Conservation (phyloP, 768 basidiomycete genomes). For the Udeniomyces megalosporus region DNA sequence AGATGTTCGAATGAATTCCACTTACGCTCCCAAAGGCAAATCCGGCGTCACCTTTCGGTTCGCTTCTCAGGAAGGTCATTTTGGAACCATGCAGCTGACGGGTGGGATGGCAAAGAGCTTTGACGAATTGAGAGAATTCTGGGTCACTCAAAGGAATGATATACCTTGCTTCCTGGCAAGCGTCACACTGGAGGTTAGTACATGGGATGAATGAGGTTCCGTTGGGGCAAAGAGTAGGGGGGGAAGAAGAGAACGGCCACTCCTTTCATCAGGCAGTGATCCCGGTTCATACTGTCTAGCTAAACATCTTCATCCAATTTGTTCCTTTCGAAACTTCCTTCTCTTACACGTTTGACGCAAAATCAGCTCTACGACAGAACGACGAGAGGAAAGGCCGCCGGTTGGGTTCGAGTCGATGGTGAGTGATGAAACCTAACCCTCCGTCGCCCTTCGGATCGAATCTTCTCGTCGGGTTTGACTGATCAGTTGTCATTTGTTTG, state of each 20-base stretch:
- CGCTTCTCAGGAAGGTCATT: constrained; percentile 29
- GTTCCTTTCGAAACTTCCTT: constrained; percentile 21
- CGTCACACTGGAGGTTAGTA: constrained; percentile 69
- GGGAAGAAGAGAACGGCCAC: too few species aligned
- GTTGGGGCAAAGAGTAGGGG: too few species aligned
- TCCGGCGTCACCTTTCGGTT: constrained; percentile 53
- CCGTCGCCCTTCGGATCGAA: not conserved
- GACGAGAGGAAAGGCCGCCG: constrained; percentile 30
- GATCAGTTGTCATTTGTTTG: too few species aligned
- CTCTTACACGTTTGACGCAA: constrained; percentile 33
- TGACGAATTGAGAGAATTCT: constrained; percentile 59
- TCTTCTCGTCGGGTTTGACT: too few species aligned
- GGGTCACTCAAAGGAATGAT: constrained; percentile 72
- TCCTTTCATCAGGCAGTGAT: too few species aligned
- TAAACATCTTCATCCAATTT: not conserved
- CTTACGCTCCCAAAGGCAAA: constrained; percentile 70
- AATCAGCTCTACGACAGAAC: constrained; percentile 54
- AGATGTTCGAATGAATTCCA: constrained; percentile 69
- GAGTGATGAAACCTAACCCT: not conserved
- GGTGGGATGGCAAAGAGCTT: constrained; percentile 35
- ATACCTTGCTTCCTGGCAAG: constrained; percentile 80
- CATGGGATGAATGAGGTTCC: too few species aligned
- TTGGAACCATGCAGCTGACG: constrained; percentile 28
- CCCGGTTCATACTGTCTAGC: too few species aligned
- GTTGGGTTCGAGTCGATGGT: not conserved